Evolutionary conservation across 345 rosid genomes (phyloP).

Genomic region (Eucalyptus camaldulensis): DNA sequence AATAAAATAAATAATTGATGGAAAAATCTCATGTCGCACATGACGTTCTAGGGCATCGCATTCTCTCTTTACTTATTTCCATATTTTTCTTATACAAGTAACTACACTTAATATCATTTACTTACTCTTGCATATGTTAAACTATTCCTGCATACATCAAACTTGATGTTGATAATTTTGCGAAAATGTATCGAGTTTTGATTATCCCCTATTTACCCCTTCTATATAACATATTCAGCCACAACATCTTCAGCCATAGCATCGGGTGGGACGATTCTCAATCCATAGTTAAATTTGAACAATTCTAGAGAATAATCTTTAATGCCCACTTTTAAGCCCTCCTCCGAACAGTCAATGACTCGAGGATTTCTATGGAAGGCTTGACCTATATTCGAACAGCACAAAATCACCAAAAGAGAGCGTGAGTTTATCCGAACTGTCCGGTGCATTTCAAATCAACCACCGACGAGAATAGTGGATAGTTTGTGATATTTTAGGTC

Average conservation of each 20-base stretch:
- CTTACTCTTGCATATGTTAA: neutral
- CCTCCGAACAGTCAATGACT: neutral
- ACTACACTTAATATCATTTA: neutral
- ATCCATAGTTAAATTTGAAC: neutral
- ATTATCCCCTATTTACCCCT: neutral
- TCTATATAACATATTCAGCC: neutral
- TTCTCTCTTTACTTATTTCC: neutral
- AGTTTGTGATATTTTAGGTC: neutral
- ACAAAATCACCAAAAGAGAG: neutral
- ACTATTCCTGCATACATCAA: too few species aligned
- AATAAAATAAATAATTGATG: neutral
- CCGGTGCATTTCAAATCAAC: neutral
- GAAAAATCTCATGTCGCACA: neutral
- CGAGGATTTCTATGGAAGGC: too few species aligned
- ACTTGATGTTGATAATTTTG: neutral
- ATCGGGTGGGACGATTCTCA: neutral
- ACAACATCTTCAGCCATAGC: neutral
- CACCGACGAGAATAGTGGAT: neutral
- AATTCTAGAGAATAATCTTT: too few species aligned
- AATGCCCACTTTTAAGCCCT: neutral
- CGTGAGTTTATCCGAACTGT: neutral
- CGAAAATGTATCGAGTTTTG: rapidly evolving
- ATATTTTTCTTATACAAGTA: neutral
- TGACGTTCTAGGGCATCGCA: neutral
- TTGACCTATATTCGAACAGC: too few species aligned